Percentiles rank a stretch among this genome's conserved stretches.
These are phyloP conservation scores for Begonia loranthoides DNA, from an alignment of 306 rosid species.

Conservation along the genomic window DNA sequence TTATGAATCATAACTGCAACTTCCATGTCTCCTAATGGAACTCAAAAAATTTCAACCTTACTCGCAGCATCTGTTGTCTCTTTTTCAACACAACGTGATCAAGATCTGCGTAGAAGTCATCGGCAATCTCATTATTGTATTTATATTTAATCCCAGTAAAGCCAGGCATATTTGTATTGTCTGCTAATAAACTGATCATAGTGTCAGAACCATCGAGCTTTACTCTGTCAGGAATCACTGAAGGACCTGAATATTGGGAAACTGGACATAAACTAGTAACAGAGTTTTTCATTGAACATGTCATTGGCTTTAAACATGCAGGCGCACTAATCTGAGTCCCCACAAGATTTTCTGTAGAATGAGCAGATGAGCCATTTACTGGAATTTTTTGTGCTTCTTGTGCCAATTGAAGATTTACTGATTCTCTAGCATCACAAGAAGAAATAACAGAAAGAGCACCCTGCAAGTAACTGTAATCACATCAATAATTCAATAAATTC, in stretches of 20 bases:
- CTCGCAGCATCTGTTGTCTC: slow-evolving; percentile 50
- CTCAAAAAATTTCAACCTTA: slow-evolving; percentile 33
- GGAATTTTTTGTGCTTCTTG: not conserved
- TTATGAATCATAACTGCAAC: not conserved
- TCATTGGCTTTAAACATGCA: not conserved
- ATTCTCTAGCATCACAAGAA: no score
- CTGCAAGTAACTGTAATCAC: no score
- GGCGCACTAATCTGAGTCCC: slow-evolving; percentile 5
- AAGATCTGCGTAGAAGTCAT: slow-evolving; percentile 25
- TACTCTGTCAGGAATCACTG: slow-evolving; percentile 16
- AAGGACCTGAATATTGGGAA: no score
- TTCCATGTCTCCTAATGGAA: not conserved
- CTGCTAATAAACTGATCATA: slow-evolving; percentile 18
- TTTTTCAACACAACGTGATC: slow-evolving; percentile 56
- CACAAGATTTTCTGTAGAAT: not conserved
- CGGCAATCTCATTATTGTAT: slow-evolving; percentile 31
- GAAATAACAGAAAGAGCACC: no score
- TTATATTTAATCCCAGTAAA: slow-evolving; percentile 12
- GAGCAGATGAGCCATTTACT: not conserved
- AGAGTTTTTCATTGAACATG: no score
- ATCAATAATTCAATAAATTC: no score
- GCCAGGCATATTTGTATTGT: slow-evolving; percentile 17
- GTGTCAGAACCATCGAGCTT: slow-evolving; percentile 26
- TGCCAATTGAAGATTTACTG: no score
- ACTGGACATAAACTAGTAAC: no score